A percentile compares a stretch with the other conserved stretches of the same genome.
Evolutionary conservation across 2,329 filamentous ascomycete species (phyloP).

Genomic region (Bipolaris zeicola): DNA sequence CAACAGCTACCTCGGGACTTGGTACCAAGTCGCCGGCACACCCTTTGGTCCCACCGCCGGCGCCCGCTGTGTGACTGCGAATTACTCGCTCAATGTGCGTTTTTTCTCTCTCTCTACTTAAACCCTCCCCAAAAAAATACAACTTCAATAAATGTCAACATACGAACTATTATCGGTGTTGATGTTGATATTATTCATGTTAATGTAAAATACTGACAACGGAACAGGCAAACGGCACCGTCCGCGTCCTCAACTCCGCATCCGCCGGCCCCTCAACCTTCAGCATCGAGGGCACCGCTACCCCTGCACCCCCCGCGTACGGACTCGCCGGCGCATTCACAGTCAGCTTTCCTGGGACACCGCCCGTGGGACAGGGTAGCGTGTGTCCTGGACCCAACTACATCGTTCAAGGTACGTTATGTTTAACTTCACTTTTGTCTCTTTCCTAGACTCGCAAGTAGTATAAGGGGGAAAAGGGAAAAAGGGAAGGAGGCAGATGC

Average conservation of each 20-base stretch:
- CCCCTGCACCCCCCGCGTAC: constrained; percentile 28
- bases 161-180: too few species aligned
- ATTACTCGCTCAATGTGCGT: constrained; percentile 33
- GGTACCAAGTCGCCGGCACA: constrained; percentile 42
- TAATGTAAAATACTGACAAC: too few species aligned
- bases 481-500: constrained; percentile 1
- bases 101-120: too few species aligned
- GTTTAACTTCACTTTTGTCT: too few species aligned
- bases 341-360: constrained; percentile 31
- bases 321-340: constrained; percentile 30
- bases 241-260: constrained; percentile 33
- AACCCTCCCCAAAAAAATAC: too few species aligned
- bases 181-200: too few species aligned
- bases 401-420: constrained; percentile 34
- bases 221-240: constrained; percentile 25
- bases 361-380: background rate
- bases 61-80: constrained; percentile 31
- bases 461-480: background rate
- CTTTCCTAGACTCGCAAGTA: too few species aligned
- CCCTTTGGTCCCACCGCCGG: constrained; percentile 35
- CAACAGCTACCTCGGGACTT: constrained; percentile 34
- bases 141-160: too few species aligned
- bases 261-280: constrained; percentile 19
- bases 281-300: constrained; percentile 29
- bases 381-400: constrained; percentile 38